Evolutionary conservation across 306 rosid genomes (phyloP), one percentile per base, ranked within the genome.

Genomic region (Rosa persica): DNA sequence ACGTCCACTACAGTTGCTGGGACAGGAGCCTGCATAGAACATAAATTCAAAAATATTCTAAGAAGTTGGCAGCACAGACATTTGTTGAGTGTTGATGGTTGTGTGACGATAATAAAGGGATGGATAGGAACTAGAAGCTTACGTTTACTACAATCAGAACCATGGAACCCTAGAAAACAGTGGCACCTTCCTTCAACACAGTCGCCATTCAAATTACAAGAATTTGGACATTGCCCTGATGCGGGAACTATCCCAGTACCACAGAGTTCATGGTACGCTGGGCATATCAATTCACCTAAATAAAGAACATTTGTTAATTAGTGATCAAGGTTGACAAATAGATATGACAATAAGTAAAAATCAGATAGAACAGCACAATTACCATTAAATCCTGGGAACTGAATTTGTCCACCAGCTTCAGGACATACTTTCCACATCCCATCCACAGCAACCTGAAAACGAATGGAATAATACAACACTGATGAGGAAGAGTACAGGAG

Each of bases 351-450:
- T 42, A 39, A 19, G 43, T 67, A 61, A 6, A 67, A 70, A 69
- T 42, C 10, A 36, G 36, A 79, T 12, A 47, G 67, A 85, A 80
- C 73, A 81, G 39, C 46, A 79, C 25, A 47, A 22, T 81, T 74
- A 89, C 98, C 97, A 85, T 94, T 92, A 84, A 94, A 94, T 46
- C 93, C 90, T 64, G 92, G 86, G 85, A 90, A 94, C 81, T 87
- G 92, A 83, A 89, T 89, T 64, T 89, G 85, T 81, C 98, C 98
- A 73, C 97, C 97, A 82, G 88, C 90, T 73, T 67, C 90, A 36
- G 98, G 97, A 78, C 98, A 94, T 39, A 79, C 85, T 86, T 89
- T 92, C 98, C 97, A 92, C 82, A 75, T 78, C 36, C 95, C 97
- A 86, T 94, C 98, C 79, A 94, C 97, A 39, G 98, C 97, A 85